phyloP scores from a whole-genome alignment of 2,329 filamentous ascomycete species.

The Myriangium duriaei region DNA sequence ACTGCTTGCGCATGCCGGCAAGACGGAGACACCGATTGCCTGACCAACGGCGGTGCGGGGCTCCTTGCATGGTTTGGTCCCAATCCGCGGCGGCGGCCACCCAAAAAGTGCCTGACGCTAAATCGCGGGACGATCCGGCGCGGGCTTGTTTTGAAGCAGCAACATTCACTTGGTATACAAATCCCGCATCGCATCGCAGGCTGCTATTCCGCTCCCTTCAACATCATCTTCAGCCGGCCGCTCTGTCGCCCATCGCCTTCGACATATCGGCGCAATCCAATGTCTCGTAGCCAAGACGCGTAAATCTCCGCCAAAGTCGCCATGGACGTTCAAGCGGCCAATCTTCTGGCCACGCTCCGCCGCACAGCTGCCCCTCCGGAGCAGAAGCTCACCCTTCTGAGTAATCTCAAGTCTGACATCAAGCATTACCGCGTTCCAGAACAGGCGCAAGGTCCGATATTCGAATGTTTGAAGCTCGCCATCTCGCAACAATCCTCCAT shows the following conservation, averaged over 20 bases:
- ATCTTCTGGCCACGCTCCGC: constrained; percentile 42
- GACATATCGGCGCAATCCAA: background rate
- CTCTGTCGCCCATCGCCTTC: constrained; percentile 5
- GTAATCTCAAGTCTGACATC: constrained; percentile 66
- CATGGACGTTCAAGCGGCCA: constrained; percentile 47
- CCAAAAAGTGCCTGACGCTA: constrained; percentile 6
- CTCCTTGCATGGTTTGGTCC: background rate
- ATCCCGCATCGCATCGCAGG: too few species aligned
- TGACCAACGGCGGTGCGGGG: constrained; percentile 8
- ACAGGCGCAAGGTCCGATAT: constrained; percentile 54
- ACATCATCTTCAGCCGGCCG: constrained; percentile 1
- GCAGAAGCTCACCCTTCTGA: constrained; percentile 56
- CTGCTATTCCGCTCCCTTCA: background rate
- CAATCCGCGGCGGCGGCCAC: background rate
- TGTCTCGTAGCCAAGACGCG: constrained; percentile 3
- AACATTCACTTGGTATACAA: too few species aligned
- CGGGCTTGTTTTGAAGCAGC: constrained; percentile 8
- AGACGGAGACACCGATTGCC: constrained; percentile 8
- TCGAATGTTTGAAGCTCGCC: constrained; percentile 68
- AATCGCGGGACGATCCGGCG: constrained; percentile 2
- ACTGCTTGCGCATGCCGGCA: too few species aligned
- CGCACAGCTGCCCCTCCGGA: constrained; percentile 56
- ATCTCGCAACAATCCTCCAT: constrained; percentile 64
- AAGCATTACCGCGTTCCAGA: constrained; percentile 88
- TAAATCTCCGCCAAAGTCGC: constrained; percentile 2